These are phyloP conservation scores for Cymbidium sinense DNA, from an alignment of 106 monocot species.

Conservation along the genomic window DNA sequence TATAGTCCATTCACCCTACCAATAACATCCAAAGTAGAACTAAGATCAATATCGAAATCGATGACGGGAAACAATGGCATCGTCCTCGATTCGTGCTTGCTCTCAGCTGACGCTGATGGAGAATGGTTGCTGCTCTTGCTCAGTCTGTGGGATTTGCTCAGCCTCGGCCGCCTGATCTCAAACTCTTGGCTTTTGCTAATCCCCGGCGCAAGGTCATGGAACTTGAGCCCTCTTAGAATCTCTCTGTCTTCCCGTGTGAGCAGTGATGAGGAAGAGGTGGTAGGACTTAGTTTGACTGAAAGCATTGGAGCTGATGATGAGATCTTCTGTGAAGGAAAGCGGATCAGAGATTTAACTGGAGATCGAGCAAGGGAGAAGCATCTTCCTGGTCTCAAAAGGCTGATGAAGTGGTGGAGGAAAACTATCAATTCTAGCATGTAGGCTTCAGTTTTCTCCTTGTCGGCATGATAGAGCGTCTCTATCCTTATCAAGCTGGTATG, in stretches of 20 bases:
- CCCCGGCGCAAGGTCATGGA: conserved; percentile 15
- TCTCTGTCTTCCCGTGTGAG: conserved; percentile 57
- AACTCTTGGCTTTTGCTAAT: conserved; percentile 62
- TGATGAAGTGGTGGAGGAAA: conserved; percentile 73
- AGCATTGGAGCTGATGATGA: not conserved
- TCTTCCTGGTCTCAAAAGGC: conserved; percentile 33
- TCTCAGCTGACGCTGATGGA: conserved; percentile 7
- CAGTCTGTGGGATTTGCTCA: conserved; percentile 8
- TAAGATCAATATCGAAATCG: conserved; percentile 23
- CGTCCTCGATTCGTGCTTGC: conserved; percentile 5
- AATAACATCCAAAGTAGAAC: conserved; percentile 38
- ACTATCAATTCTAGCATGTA: conserved; percentile 73
- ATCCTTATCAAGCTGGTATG: conserved; percentile 36
- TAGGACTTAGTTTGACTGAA: conserved; percentile 1
- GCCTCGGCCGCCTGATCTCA: conserved; percentile 2
- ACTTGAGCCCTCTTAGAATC: conserved; percentile 29
- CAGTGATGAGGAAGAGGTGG: not conserved
- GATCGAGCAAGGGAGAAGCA: conserved; percentile 32
- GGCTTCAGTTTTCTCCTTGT: conserved; percentile 76
- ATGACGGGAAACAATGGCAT: conserved; percentile 4
- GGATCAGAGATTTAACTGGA: conserved; percentile 27
- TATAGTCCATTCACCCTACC: conserved; percentile 30
- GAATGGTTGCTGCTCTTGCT: conserved; percentile 59
- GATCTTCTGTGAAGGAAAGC: conserved; percentile 6
- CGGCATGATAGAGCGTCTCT: conserved; percentile 76